These are phyloP conservation scores for Gossypium davidsonii DNA, from an alignment of 441 rosid genomes.

Conservation along the genomic window DNA sequence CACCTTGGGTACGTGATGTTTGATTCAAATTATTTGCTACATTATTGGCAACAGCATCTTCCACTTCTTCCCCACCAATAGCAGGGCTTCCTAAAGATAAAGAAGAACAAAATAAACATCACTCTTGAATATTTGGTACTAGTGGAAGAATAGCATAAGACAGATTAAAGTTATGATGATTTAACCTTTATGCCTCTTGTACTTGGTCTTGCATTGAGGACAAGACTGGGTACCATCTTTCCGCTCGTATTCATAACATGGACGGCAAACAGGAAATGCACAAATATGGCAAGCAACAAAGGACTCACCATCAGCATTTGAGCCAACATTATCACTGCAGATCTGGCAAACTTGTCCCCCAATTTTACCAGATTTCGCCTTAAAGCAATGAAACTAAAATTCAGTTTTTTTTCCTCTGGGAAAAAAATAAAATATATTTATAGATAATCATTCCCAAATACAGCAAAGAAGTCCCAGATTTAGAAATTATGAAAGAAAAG, in stretches of 20 bases:
- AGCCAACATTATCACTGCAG: constrained; percentile 72
- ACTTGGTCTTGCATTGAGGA: constrained; percentile 91
- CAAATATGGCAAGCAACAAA: constrained; percentile 79
- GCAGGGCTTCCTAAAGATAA: constrained; percentile 72
- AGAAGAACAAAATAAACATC: background rate
- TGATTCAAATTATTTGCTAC: constrained; percentile 43
- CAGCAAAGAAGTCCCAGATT: background rate
- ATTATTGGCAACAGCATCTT: constrained; percentile 53
- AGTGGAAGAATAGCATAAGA: background rate
- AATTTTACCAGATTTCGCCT: constrained; percentile 55
- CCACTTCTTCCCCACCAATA: constrained; percentile 66
- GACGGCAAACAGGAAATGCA: constrained; percentile 87
- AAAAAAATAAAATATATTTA: background rate
- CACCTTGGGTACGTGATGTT: constrained; percentile 40
- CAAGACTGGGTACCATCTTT: constrained; percentile 87
- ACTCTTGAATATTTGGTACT: background rate
- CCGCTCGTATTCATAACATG: constrained; percentile 93
- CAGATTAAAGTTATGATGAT: background rate
- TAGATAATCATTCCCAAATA: background rate
- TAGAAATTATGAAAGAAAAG: background rate
- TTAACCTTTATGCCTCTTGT: constrained; percentile 76
- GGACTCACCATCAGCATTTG: constrained; percentile 50
- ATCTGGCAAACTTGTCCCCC: constrained; percentile 77
- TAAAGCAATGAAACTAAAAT: background rate
- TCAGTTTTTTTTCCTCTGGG: background rate